Conservation (phyloP, 306 rosid species). For the Luffa aegyptiaca region DNA sequence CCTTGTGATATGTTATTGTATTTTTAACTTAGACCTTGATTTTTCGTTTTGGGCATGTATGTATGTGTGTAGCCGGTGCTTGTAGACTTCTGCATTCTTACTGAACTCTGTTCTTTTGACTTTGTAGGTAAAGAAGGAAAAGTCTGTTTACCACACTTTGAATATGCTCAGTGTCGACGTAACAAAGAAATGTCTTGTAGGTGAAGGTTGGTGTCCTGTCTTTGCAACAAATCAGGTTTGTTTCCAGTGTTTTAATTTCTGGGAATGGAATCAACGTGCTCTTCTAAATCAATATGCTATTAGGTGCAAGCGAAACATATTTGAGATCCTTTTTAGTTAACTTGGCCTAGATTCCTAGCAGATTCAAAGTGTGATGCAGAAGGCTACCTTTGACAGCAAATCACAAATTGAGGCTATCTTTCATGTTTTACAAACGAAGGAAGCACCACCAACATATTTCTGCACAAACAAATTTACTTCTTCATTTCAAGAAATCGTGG, state of each 20-base stretch:
- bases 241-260: background rate
- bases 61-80: conserved; percentile 2
- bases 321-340: conserved; percentile 8
- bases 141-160: conserved; percentile 58
- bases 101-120: conserved; percentile 15
- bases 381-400: conserved; percentile 47
- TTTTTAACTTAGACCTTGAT: background rate
- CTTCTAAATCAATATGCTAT: background rate
- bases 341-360: conserved; percentile 22
- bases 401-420: conserved; percentile 60
- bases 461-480: conserved; percentile 60
- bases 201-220: conserved; percentile 89
- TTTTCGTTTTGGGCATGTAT: background rate
- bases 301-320: background rate
- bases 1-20: background rate
- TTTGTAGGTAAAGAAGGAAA: conserved; percentile 65
- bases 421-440: conserved; percentile 61
- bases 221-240: conserved; percentile 67
- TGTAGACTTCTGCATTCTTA: conserved; percentile 9
- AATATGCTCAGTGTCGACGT: conserved; percentile 90
- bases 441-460: conserved; percentile 60
- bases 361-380: conserved; percentile 47
- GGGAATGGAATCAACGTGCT: background rate
- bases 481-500: conserved; percentile 70
- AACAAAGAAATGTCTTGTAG: conserved; percentile 78